phyloP scores from a whole-genome alignment of 305 asterid species.

The Withania somnifera region DNA sequence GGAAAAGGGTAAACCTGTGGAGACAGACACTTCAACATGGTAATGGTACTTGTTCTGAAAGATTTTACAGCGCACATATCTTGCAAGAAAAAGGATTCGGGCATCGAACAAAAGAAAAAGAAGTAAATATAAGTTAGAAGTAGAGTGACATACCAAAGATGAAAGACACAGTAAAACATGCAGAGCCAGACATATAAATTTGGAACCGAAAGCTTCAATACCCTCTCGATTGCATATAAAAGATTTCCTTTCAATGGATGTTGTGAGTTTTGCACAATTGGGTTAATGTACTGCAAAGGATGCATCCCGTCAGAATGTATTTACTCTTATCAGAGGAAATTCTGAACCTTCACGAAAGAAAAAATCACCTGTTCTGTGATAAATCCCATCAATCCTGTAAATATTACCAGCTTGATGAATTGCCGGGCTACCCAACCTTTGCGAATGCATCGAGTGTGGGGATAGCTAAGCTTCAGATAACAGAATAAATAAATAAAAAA shows the following conservation, averaged over 20 bases:
- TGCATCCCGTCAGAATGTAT: conserved; percentile 20
- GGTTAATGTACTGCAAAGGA: conserved; percentile 83
- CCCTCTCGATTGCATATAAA: conserved; percentile 85
- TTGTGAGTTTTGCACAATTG: conserved; percentile 84
- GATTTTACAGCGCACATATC: neutral
- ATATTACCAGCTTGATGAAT: conserved; percentile 38
- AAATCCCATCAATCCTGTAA: conserved; percentile 50
- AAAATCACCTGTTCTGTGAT: conserved; percentile 57
- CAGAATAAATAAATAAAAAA: neutral
- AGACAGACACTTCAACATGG: neutral
- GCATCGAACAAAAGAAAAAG: neutral
- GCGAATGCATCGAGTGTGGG: conserved; percentile 43
- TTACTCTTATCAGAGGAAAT: neutral
- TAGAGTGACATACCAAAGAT: conserved; percentile 73
- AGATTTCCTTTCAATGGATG: conserved; percentile 92
- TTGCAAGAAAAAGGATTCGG: neutral
- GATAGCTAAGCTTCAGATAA: conserved; percentile 44
- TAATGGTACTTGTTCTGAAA: neutral
- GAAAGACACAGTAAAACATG: conserved; percentile 93
- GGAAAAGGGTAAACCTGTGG: neutral
- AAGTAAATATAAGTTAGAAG: neutral
- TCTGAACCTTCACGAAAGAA: neutral
- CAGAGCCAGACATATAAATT: conserved; percentile 98
- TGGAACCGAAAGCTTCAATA: conserved; percentile 97
- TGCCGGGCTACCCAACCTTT: conserved; percentile 53